Conservation (phyloP, 306 rosid genomes). For the Citrullus mucosospermus region DNA sequence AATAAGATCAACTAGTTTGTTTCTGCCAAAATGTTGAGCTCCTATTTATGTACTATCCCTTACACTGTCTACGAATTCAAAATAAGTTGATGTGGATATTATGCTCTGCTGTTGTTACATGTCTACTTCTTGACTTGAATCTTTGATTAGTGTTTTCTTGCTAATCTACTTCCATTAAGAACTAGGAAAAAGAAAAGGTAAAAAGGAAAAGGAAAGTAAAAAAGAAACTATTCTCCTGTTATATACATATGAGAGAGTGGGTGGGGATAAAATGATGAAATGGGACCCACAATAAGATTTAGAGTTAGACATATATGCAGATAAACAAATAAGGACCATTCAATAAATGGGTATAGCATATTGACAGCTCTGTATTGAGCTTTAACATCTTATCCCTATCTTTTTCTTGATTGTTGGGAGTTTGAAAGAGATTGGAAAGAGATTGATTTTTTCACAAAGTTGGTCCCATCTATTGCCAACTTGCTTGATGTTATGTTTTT, state of each 20-base stretch:
- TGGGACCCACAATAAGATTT: constrained; percentile 4
- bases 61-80: background rate
- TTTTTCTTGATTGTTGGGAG: constrained; percentile 15
- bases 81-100: background rate
- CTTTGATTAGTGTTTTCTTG: background rate
- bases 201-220: background rate
- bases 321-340: constrained; percentile 12
- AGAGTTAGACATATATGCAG: background rate
- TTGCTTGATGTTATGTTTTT: constrained; percentile 5
- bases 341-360: constrained; percentile 9
- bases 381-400: constrained; percentile 11
- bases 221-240: background rate
- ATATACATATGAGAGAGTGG: background rate
- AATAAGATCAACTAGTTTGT: background rate
- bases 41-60: background rate
- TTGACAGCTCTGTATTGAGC: background rate
- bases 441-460: background rate
- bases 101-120: background rate
- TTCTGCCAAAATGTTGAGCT: background rate
- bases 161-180: background rate
- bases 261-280: constrained; percentile 4
- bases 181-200: background rate
- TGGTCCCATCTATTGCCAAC: constrained; percentile 14
- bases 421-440: constrained; percentile 9
- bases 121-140: background rate